These are phyloP conservation scores for Clonostachys rhizophaga DNA, from an alignment of 2,329 filamentous ascomycete species.

Conservation along the genomic window DNA sequence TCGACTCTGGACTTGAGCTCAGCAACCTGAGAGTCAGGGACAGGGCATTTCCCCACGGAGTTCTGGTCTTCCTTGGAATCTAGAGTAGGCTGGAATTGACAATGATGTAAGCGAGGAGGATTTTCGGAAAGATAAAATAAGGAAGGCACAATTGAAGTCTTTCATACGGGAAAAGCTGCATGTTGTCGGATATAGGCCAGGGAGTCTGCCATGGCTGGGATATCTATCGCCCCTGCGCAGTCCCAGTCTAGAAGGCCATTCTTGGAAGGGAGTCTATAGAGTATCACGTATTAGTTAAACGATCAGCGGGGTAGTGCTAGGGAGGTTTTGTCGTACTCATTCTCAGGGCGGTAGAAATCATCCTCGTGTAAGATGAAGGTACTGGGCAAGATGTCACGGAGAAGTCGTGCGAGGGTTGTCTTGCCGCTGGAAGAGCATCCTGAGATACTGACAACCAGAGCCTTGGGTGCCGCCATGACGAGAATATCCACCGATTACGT, in stretches of 20 bases:
- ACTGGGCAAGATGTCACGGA: constrained; percentile 75
- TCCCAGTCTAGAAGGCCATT: constrained; percentile 83
- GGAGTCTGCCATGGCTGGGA: constrained; percentile 61
- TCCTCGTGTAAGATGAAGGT: constrained; percentile 89
- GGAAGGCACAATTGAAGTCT: constrained; percentile 5
- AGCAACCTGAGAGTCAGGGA: constrained; percentile 39
- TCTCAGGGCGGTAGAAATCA: constrained; percentile 87
- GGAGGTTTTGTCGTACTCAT: constrained; percentile 44
- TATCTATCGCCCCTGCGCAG: constrained; percentile 72
- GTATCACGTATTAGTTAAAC: not conserved
- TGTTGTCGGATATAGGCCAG: constrained; percentile 66
- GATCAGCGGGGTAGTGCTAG: not conserved
- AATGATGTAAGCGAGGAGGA: constrained; percentile 11
- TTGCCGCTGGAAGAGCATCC: constrained; percentile 93
- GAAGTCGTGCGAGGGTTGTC: constrained; percentile 82
- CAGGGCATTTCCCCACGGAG: constrained; percentile 49
- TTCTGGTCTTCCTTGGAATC: constrained; percentile 54
- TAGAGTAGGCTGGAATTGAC: constrained; percentile 13
- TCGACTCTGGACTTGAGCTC: constrained; percentile 40
- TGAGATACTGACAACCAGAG: constrained; percentile 73
- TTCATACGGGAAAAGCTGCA: constrained; percentile 59
- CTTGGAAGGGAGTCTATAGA: constrained; percentile 44
- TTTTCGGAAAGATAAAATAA: constrained; percentile 33
- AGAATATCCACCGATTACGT: too few relatives aligned
- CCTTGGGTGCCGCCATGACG: constrained; percentile 30